Evolutionary conservation across 495 filamentous ascomycete species (phyloP).

Genomic region (Talaromyces ruber): DNA sequence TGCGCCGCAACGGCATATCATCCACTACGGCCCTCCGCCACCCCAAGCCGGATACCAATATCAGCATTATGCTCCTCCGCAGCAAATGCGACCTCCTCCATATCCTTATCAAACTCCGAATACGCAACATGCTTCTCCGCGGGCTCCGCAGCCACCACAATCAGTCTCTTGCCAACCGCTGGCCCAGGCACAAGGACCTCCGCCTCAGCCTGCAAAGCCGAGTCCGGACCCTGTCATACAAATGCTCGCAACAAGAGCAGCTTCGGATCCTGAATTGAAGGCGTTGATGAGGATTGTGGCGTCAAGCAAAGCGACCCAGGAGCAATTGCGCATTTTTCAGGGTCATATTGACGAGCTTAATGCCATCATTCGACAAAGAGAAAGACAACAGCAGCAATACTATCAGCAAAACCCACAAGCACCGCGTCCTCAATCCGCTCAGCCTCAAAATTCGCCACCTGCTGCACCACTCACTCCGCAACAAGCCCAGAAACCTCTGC

Average conservation of each 20-base stretch:
- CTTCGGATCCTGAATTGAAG: constrained; percentile 79
- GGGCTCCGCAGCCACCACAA: constrained; percentile 18
- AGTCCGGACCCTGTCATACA: constrained; percentile 92
- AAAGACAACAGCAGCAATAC: constrained; percentile 16
- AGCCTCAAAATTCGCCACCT: constrained; percentile 10
- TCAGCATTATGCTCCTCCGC: constrained; percentile 38
- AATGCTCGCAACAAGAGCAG: constrained; percentile 79
- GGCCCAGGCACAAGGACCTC: constrained; percentile 15
- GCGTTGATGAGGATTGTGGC: constrained; percentile 95
- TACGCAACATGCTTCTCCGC: constrained; percentile 6
- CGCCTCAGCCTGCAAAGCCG: constrained; percentile 35
- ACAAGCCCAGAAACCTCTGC: constrained; percentile 8
- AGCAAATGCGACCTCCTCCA: constrained; percentile 14
- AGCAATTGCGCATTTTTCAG: constrained; percentile 84
- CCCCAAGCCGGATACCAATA: constrained; percentile 43
- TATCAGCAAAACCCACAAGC: constrained; percentile 6
- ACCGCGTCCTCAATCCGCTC: constrained; percentile 10
- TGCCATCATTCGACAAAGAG: constrained; percentile 41
- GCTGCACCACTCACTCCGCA: constrained; percentile 2
- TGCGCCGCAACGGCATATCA: constrained; percentile 47
- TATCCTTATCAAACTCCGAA: constrained; percentile 17
- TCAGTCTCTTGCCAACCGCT: constrained; percentile 24
- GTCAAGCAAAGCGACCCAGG: constrained; percentile 67
- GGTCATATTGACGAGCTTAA: constrained; percentile 87
- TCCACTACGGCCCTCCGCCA: constrained; percentile 59